Conservation (phyloP, 2,329 filamentous ascomycete species). For the Pyrenophora graminea region DNA sequence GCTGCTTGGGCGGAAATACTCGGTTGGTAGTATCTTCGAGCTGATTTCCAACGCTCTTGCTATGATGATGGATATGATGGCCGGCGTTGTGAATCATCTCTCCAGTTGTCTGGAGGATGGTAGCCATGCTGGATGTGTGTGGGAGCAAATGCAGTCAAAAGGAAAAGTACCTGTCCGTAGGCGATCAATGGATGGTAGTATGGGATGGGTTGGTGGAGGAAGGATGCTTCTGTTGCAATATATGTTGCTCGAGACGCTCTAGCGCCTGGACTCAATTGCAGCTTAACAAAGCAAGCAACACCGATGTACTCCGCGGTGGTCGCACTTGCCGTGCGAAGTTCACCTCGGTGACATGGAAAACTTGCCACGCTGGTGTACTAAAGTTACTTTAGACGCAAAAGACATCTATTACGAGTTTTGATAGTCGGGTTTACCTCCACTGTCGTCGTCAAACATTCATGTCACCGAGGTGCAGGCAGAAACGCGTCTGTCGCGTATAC, state of each 20-base stretch:
- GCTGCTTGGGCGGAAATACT: constrained; percentile 63
- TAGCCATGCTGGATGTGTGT: constrained; percentile 18
- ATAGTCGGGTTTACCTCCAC: too few relatives aligned
- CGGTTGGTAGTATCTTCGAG: constrained; percentile 51
- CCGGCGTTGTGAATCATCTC: constrained; percentile 30
- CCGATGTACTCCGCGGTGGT: neutral
- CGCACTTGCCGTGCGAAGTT: constrained; percentile 5
- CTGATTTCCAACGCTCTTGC: constrained; percentile 26
- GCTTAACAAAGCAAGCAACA: neutral
- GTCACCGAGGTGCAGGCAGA: neutral
- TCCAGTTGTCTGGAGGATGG: constrained; percentile 31
- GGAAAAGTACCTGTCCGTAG: neutral
- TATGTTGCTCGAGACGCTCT: neutral
- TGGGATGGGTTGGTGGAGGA: neutral
- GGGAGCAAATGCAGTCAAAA: neutral
- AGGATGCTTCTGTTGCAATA: neutral
- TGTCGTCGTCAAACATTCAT: too few relatives aligned
- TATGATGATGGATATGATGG: constrained; percentile 18
- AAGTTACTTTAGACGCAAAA: too few relatives aligned
- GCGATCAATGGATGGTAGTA: constrained; percentile 1
- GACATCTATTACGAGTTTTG: too few relatives aligned
- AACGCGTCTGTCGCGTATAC: constrained; percentile 22
- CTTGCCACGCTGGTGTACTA: too few relatives aligned
- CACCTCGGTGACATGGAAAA: too few relatives aligned
- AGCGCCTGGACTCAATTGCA: constrained; percentile 1